phyloP scores from a whole-genome alignment of 257 asterid genomes.

The Fraxinus pennsylvanica region DNA sequence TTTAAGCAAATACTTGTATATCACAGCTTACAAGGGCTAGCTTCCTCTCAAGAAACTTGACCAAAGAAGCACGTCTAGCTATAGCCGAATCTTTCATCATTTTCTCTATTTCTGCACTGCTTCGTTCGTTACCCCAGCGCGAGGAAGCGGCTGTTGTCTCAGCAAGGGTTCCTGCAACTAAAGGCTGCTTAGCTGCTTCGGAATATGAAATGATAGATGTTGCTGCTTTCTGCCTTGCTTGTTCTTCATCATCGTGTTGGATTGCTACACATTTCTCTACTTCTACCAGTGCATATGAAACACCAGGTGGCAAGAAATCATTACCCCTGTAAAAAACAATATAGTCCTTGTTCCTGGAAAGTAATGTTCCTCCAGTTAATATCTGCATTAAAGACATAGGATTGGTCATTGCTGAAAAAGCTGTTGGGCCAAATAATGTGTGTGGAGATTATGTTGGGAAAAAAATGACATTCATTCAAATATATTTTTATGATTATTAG shows the following conservation, averaged over 20 bases:
- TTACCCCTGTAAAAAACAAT: constrained; percentile 88
- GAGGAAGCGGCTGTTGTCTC: constrained; percentile 88
- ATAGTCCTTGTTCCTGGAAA: constrained; percentile 91
- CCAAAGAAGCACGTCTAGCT: constrained; percentile 60
- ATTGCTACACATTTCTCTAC: constrained; percentile 50
- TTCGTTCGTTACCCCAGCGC: constrained; percentile 64
- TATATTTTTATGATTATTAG: background rate
- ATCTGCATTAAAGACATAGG: constrained; percentile 46
- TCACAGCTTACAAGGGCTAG: constrained; percentile 64
- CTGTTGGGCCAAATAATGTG: background rate
- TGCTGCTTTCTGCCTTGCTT: constrained; percentile 66
- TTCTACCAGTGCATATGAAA: constrained; percentile 59
- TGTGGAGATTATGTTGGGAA: background rate
- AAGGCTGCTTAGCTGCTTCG: constrained; percentile 41
- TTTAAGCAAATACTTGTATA: constrained; percentile 9
- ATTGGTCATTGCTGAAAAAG: constrained; percentile 4
- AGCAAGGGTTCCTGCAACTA: constrained; percentile 95
- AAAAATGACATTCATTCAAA: background rate
- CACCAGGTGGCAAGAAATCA: constrained; percentile 73
- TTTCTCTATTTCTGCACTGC: constrained; percentile 56
- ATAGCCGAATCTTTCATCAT: constrained; percentile 71
- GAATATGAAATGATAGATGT: constrained; percentile 38
- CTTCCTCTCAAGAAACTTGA: constrained; percentile 63
- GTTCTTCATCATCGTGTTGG: constrained; percentile 80
- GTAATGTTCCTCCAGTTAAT: constrained; percentile 86